Conservation (phyloP, 148 eudicot species). For the Cornus controversa region DNA sequence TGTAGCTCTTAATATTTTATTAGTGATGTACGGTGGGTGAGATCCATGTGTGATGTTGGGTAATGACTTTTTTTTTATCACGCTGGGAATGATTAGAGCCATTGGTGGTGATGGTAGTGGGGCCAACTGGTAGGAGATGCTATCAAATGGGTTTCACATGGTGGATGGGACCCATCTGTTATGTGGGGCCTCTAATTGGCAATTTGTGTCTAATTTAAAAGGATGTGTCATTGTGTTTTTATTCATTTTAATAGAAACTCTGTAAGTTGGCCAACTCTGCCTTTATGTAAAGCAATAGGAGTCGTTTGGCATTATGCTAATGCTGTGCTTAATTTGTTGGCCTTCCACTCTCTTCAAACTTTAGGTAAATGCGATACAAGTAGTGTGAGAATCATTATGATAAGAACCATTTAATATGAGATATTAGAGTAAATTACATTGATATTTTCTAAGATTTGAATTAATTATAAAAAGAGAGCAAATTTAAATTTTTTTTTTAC, state of each 20-base stretch:
- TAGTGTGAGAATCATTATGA: too few relatives aligned
- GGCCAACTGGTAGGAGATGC: neutral
- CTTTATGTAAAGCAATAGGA: neutral
- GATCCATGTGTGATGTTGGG: constrained; percentile 19
- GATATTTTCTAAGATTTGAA: too few relatives aligned
- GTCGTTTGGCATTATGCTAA: neutral
- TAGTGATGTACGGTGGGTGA: neutral
- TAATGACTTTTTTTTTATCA: neutral
- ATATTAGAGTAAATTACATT: too few relatives aligned
- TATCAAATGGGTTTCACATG: constrained; percentile 9
- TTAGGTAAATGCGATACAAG: too few relatives aligned
- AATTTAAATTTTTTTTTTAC: too few relatives aligned
- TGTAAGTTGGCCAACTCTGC: neutral
- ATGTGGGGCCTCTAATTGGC: neutral
- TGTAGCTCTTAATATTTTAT: too few relatives aligned
- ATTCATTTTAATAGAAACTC: neutral
- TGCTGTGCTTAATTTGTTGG: neutral
- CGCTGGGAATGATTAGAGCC: constrained; percentile 14
- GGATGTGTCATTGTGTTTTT: neutral
- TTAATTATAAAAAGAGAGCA: too few relatives aligned
- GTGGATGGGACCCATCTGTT: neutral
- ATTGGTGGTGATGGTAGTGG: constrained; percentile 3
- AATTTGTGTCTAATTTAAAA: neutral
- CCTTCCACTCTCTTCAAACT: too few relatives aligned
- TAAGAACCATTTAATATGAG: too few relatives aligned